A percentile compares a stretch with the other conserved stretches of the same genome.
Conservation (phyloP, 1,284 basidiomycete species). For the Fomitopsis pinicola region DNA sequence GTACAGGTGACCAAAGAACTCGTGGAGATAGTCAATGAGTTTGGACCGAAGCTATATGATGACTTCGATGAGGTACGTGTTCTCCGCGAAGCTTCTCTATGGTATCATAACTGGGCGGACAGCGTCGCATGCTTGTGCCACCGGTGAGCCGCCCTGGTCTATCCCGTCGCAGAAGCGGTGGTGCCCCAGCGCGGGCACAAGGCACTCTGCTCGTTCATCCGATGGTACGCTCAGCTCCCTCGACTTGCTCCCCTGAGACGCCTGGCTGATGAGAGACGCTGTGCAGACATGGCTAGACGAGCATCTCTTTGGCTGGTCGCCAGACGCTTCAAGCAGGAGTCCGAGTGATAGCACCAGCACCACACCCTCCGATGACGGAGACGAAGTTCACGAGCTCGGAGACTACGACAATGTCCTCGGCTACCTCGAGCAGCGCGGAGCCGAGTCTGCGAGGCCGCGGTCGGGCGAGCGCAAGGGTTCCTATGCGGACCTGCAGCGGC, state of each 20-base stretch:
- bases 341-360: conserved; percentile 57
- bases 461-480: conserved; percentile 64
- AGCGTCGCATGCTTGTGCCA: conserved; percentile 83
- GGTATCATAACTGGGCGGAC: conserved; percentile 5
- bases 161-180: conserved; percentile 65
- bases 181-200: conserved; percentile 77
- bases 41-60: conserved; percentile 84
- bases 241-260: neutral
- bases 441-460: conserved; percentile 18
- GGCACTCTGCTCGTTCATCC: conserved; percentile 80
- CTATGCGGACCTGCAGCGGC: conserved; percentile 73
- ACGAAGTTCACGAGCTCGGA: conserved; percentile 55
- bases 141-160: conserved; percentile 69
- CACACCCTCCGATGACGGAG: conserved; percentile 55
- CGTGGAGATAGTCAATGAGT: conserved; percentile 84
- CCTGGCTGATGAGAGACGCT: neutral
- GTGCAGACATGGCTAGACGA: conserved; percentile 88
- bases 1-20: conserved; percentile 83
- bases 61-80: conserved; percentile 78
- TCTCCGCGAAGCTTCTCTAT: neutral
- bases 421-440: conserved; percentile 36
- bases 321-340: conserved; percentile 71
- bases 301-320: conserved; percentile 87
- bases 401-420: conserved; percentile 79
- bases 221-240: conserved; percentile 42